Conservation (phyloP, 192 early-diverging fungal species). For the Mortierella alpina region DNA sequence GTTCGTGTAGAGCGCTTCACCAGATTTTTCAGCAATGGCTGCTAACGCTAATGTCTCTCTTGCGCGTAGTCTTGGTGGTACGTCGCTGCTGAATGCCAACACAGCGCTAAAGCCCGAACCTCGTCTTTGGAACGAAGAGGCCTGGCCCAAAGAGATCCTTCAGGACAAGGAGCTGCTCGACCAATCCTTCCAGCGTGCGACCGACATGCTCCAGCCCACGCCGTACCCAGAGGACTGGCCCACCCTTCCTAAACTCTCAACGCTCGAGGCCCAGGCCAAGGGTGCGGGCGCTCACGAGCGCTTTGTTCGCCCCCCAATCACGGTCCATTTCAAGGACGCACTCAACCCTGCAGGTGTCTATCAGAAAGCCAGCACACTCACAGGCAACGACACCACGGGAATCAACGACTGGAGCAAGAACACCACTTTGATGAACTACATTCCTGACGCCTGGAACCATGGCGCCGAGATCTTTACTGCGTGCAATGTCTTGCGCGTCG, state of each 20-base stretch:
- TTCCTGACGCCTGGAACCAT: slow-evolving; percentile 63
- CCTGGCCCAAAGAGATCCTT: slow-evolving; percentile 55
- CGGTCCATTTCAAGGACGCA: slow-evolving; percentile 51
- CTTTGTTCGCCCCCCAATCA: slow-evolving; percentile 55
- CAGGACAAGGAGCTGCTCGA: slow-evolving; percentile 44
- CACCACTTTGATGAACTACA: slow-evolving; percentile 59
- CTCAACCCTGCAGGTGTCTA: slow-evolving; percentile 57
- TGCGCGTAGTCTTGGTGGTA: slow-evolving; percentile 55
- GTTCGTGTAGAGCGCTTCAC: too few species aligned
- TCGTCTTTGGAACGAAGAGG: slow-evolving; percentile 46
- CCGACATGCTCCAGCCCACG: slow-evolving; percentile 51
- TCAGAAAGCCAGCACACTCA: slow-evolving; percentile 50
- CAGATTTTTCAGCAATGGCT: neutral
- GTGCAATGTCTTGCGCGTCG: slow-evolving; percentile 51
- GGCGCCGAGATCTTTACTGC: slow-evolving; percentile 58
- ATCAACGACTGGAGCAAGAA: slow-evolving; percentile 62
- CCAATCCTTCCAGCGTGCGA: slow-evolving; percentile 46
- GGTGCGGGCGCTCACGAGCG: slow-evolving; percentile 41
- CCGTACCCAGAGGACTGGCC: slow-evolving; percentile 57
- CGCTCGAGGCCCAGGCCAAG: slow-evolving; percentile 54
- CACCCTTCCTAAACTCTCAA: slow-evolving; percentile 50
- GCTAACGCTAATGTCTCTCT: neutral
- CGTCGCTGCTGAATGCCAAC: slow-evolving; percentile 60
- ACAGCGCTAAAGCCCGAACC: slow-evolving; percentile 55
- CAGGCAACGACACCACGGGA: slow-evolving; percentile 58